Evolutionary conservation across 306 rosid genomes (phyloP).

Genomic region (Canavalia gladiata): DNA sequence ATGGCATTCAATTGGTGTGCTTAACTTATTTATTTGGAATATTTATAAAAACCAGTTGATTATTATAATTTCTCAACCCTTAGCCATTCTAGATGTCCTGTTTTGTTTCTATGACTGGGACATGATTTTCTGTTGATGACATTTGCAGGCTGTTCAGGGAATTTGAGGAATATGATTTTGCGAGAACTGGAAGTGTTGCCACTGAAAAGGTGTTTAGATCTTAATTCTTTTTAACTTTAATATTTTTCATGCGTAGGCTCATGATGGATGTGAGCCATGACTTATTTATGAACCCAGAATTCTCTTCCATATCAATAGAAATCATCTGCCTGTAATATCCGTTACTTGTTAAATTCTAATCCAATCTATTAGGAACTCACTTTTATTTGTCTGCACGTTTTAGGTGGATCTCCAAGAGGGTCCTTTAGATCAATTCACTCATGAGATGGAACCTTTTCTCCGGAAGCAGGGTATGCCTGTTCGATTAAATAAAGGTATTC

Average conservation of each 20-base stretch:
- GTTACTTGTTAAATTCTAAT: not conserved
- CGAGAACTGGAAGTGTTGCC: conserved; percentile 85
- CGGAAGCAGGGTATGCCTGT: conserved; percentile 98
- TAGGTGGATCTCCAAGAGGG: conserved; percentile 97
- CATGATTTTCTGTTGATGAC: not conserved
- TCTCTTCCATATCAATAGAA: conserved; percentile 11
- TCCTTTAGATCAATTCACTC: conserved; percentile 88
- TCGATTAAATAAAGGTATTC: conserved; percentile 86
- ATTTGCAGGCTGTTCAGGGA: conserved; percentile 77
- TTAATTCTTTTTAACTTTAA: not conserved
- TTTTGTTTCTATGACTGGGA: not conserved
- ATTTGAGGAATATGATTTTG: conserved; percentile 84
- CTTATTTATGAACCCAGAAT: not conserved
- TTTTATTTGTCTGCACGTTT: conserved; percentile 1
- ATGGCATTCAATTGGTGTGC: not conserved
- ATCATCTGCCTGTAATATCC: not conserved
- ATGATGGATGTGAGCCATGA: no score
- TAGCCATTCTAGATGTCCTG: not conserved
- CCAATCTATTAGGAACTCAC: not conserved
- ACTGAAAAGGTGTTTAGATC: conserved; percentile 68
- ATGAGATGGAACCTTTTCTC: conserved; percentile 97
- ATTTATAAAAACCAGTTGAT: no score
- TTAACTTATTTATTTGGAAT: not conserved
- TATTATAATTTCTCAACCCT: not conserved
- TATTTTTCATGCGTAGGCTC: no score